Percentiles rank a stretch among this genome's conserved stretches.
These are phyloP conservation scores for Plectranthus barbatus DNA, from an alignment of 257 asterid genomes.

Conservation along the genomic window DNA sequence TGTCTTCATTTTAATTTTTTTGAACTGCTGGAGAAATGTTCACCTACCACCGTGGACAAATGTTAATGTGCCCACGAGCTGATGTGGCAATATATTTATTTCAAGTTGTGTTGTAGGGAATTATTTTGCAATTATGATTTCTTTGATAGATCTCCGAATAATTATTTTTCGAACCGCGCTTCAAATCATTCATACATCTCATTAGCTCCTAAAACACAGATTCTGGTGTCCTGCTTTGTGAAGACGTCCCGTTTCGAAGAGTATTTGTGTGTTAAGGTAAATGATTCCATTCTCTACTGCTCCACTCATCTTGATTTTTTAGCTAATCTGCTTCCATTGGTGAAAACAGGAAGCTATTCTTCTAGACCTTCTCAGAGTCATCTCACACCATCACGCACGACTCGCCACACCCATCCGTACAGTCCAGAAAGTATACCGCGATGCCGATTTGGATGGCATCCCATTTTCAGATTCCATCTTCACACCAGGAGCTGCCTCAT, in stretches of 20 bases:
- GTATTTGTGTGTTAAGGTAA: slow-evolving; percentile 90
- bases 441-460: slow-evolving; percentile 55
- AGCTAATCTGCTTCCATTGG: background rate
- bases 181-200: slow-evolving; percentile 7
- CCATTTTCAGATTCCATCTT: slow-evolving; percentile 53
- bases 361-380: slow-evolving; percentile 80
- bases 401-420: slow-evolving; percentile 98
- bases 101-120: too few relatives aligned
- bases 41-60: too few relatives aligned
- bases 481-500: slow-evolving; percentile 36
- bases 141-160: background rate
- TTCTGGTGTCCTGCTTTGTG: slow-evolving; percentile 89
- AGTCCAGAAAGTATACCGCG: slow-evolving; percentile 58
- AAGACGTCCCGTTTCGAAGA: slow-evolving; percentile 94
- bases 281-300: slow-evolving; percentile 11
- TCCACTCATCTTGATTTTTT: background rate
- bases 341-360: slow-evolving; percentile 66
- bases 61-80: too few relatives aligned
- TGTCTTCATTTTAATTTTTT: background rate
- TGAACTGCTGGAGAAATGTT: background rate
- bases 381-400: slow-evolving; percentile 88
- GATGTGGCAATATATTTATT: too few relatives aligned
- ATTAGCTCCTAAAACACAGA: slow-evolving; percentile 41
- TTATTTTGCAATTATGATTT: too few relatives aligned
- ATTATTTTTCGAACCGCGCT: background rate